phyloP scores from a whole-genome alignment of 495 filamentous ascomycete genomes.

The Opeltia flavorubescens region DNA sequence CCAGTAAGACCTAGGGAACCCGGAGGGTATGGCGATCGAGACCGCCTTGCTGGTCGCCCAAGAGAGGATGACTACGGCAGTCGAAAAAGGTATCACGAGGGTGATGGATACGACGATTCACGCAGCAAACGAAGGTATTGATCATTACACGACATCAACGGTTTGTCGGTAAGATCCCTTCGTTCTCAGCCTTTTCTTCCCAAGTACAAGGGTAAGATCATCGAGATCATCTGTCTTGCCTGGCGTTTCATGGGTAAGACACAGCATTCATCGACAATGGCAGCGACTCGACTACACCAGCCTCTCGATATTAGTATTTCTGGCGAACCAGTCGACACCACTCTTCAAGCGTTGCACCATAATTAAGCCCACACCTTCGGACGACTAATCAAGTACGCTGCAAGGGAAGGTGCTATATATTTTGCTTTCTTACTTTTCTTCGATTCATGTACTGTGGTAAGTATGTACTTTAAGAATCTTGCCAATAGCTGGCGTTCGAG shows the following conservation, averaged over 20 bases:
- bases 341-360: no score
- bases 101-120: constrained; percentile 57
- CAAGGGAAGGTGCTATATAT: neutral
- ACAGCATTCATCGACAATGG: neutral
- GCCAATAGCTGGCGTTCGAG: constrained; percentile 21
- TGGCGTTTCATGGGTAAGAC: constrained; percentile 9
- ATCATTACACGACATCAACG: constrained; percentile 12
- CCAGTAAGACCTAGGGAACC: constrained; percentile 35
- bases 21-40: constrained; percentile 28
- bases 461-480: constrained; percentile 35
- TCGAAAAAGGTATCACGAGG: constrained; percentile 43
- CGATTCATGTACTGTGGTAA: constrained; percentile 23
- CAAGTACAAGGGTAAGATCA: constrained; percentile 48
- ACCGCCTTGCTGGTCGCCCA: constrained; percentile 41
- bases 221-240: constrained; percentile 12
- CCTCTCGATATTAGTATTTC: no score
- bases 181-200: constrained; percentile 30
- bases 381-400: no score
- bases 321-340: no score
- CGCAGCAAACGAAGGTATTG: constrained; percentile 69
- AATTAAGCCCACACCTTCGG: no score
- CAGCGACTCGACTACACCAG: neutral
- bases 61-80: constrained; percentile 44
- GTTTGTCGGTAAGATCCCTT: constrained; percentile 35
- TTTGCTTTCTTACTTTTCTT: constrained; percentile 11